Evolutionary conservation across 2,329 filamentous ascomycete species (phyloP).

Genomic region (Aspergillus sp.): DNA sequence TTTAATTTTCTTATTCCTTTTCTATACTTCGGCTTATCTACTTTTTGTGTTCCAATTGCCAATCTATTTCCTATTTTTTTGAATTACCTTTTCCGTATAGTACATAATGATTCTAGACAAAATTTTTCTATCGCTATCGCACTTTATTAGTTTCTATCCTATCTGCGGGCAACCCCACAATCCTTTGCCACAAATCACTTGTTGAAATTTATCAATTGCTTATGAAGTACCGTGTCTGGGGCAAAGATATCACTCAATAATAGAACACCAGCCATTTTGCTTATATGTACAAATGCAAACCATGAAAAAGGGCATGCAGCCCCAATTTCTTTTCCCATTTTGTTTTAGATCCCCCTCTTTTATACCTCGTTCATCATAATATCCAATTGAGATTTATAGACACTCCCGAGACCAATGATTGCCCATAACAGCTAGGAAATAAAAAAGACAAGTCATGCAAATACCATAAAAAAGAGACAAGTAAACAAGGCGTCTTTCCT

Average conservation of each 20-base stretch:
- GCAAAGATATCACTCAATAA: slow-evolving; percentile 1
- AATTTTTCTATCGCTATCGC: no score
- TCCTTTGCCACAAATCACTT: no score
- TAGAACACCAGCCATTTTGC: slow-evolving; percentile 7
- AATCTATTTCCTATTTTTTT: slow-evolving; percentile 9
- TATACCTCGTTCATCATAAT: neutral
- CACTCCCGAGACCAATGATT: neutral
- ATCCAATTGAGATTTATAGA: no score
- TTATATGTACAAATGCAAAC: slow-evolving; percentile 7
- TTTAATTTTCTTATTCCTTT: no score
- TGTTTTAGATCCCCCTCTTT: neutral
- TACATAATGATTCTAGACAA: no score
- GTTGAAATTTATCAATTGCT: no score
- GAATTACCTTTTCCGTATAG: neutral
- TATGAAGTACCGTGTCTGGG: no score
- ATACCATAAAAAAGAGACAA: slow-evolving; percentile 1
- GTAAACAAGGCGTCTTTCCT: neutral
- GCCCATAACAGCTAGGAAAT: slow-evolving; percentile 3
- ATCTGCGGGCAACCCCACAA: no score
- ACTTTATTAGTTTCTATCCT: no score
- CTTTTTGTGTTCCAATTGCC: slow-evolving; percentile 8
- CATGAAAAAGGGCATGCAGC: neutral
- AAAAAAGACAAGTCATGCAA: slow-evolving; percentile 10
- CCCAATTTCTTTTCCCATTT: slow-evolving; percentile 1
- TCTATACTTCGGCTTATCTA: slow-evolving; percentile 5